Evolutionary conservation across 495 filamentous ascomycete genomes (phyloP), one percentile per base, ranked within the genome.

Genomic region (Neurospora sp.): DNA sequence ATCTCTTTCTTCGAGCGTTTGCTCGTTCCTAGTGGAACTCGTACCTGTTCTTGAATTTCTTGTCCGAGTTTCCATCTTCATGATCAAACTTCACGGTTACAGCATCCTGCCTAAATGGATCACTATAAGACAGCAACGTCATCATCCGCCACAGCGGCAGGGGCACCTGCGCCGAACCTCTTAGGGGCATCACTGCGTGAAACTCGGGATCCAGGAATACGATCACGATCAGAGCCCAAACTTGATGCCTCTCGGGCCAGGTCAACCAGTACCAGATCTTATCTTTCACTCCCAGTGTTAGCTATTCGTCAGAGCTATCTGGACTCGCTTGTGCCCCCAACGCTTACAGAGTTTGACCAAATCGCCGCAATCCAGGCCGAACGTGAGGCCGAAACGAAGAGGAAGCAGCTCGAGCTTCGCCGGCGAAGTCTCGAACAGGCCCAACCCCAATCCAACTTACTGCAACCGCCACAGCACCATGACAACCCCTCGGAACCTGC

Each of bases 261-360:
- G 27, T 17, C 53, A 61, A 61, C 53, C 27, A 61, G 53, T 35
- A 61, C 12, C 53, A 61, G 12, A 14, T 35, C 53, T 35, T 65
- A 17, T 3, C 27, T 35, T 3, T 61, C 53, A 7, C 53, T 61
- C 14, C 53, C 53, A 35, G 27, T 48, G 10, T 70, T 70, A 37
- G 41, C 45, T 1, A 71, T 70, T 69, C 83, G 75, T 68, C 78
- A 83, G 72, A 79, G 84, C 45, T 88, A 89, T 69, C 74, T 89
- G 31, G 80, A 87, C 73, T 84, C 80, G 20, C 79, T 89, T 10
- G 75, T 82, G 4, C 76, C 80, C 2, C 87, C 87, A 1, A 82
- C 84, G 0, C 74, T 71, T 3, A 81, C 83, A 59, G 80, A 84
- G 70, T 81, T 88, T 17, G 73, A 77, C 22, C 79, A 80, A 35